Percentiles rank a stretch among this genome's conserved stretches.
phyloP scores from a whole-genome alignment of 805 yeast genomes.

The Metschnikowia rubicola region DNA sequence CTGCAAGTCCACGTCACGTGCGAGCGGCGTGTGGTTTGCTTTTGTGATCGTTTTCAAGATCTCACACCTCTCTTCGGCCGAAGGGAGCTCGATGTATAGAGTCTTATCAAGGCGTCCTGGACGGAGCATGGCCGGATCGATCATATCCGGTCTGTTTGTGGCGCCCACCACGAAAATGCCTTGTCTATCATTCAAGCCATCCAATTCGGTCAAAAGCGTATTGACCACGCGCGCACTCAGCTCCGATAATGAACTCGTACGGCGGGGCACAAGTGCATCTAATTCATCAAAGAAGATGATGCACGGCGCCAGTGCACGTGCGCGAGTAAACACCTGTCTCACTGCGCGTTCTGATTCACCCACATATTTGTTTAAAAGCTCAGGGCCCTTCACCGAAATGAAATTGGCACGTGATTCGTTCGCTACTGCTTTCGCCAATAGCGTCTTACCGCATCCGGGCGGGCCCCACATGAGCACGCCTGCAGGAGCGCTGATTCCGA shows the following conservation, averaged over 20 bases:
- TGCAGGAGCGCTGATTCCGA: constrained; percentile 94
- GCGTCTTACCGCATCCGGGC: constrained; percentile 98
- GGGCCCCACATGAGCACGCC: constrained; percentile 99
- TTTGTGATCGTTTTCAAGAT: constrained; percentile 74
- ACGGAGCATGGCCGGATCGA: constrained; percentile 95
- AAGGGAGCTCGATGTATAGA: constrained; percentile 84
- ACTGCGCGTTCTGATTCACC: constrained; percentile 96
- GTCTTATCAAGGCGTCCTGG: constrained; percentile 96
- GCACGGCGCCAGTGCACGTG: constrained; percentile 90
- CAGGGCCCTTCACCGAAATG: constrained; percentile 95
- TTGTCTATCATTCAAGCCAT: constrained; percentile 87
- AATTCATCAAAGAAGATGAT: constrained; percentile 93
- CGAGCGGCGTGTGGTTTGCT: constrained; percentile 74
- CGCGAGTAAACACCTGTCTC: constrained; percentile 88
- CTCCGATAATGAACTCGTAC: constrained; percentile 86
- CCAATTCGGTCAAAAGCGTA: constrained; percentile 88
- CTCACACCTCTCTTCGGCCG: constrained; percentile 71
- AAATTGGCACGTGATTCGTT: constrained; percentile 95
- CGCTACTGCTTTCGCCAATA: constrained; percentile 96
- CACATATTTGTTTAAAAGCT: constrained; percentile 86
- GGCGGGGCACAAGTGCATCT: constrained; percentile 92
- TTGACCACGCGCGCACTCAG: constrained; percentile 92
- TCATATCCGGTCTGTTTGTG: constrained; percentile 96
- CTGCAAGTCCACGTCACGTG: constrained; percentile 54
- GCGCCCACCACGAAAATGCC: constrained; percentile 97